phyloP scores from a whole-genome alignment of 768 basidiomycete species.

The Podaxis pistillaris region DNA sequence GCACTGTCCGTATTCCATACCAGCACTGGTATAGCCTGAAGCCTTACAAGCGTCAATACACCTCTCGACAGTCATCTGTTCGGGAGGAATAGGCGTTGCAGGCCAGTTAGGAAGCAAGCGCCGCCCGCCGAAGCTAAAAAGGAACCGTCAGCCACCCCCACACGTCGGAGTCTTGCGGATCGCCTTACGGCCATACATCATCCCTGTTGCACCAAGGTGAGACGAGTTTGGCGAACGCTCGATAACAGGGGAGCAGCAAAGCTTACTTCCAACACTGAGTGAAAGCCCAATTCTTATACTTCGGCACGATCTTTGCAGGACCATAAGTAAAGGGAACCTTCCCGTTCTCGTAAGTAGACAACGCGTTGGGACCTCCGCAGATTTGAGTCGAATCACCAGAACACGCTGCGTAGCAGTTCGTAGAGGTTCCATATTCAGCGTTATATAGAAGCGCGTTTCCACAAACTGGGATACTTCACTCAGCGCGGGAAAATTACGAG shows the following conservation, averaged over 20 bases:
- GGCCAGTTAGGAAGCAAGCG: constrained; percentile 17
- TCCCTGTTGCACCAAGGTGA: constrained; percentile 8
- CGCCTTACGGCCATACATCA: constrained; percentile 13
- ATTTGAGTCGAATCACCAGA: constrained; percentile 19
- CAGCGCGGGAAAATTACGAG: neutral
- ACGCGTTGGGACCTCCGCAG: constrained; percentile 22
- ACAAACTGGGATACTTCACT: constrained; percentile 14
- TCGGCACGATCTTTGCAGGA: constrained; percentile 12
- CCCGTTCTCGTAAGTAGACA: constrained; percentile 21
- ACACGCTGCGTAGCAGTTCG: constrained; percentile 17
- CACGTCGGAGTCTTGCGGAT: neutral
- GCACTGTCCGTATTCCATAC: constrained; percentile 21
- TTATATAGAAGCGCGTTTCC: constrained; percentile 22
- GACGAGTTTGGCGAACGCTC: neutral
- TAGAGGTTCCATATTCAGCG: constrained; percentile 9
- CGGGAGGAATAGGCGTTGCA: constrained; percentile 12
- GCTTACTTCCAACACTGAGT: constrained; percentile 18
- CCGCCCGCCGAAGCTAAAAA: neutral
- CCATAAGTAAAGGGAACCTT: constrained; percentile 19
- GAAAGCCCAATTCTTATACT: constrained; percentile 18
- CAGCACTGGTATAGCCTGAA: constrained; percentile 19
- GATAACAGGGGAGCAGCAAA: neutral
- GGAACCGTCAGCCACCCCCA: neutral
- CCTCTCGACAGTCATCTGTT: constrained; percentile 22
- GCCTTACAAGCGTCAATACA: constrained; percentile 20